phyloP scores from a whole-genome alignment of 2,329 filamentous ascomycete species.

The Colletotrichum tanaceti region DNA sequence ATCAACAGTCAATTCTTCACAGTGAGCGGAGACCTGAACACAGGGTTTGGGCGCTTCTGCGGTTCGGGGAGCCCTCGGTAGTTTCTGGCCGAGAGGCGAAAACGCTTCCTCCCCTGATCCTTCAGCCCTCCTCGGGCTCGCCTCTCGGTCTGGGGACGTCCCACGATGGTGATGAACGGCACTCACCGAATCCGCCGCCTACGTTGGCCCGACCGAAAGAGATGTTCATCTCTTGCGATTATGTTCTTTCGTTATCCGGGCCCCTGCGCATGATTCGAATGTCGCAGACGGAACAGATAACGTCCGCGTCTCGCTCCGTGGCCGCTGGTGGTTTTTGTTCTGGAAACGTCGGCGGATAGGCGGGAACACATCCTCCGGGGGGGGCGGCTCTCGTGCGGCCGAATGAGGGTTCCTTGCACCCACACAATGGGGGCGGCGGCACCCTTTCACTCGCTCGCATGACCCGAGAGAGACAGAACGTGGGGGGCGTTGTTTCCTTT shows the following conservation, averaged over 20 bases:
- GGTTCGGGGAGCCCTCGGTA: slow-evolving; percentile 34
- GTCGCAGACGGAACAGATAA: too few species aligned
- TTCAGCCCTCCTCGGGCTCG: slow-evolving; percentile 31
- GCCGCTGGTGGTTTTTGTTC: background rate
- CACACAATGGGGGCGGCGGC: too few species aligned
- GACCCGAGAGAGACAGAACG: slow-evolving; percentile 21
- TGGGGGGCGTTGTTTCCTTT: slow-evolving; percentile 33
- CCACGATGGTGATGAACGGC: background rate
- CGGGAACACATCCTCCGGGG: slow-evolving; percentile 33
- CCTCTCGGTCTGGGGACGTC: slow-evolving; percentile 27
- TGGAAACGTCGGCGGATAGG: slow-evolving; percentile 28
- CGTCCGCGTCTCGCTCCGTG: background rate
- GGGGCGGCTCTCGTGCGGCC: slow-evolving; percentile 18
- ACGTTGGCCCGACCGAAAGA: background rate
- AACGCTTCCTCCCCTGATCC: slow-evolving; percentile 3
- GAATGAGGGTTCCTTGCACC: background rate
- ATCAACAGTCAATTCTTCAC: background rate
- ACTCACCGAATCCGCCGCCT: slow-evolving; percentile 4
- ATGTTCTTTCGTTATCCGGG: background rate
- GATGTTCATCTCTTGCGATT: too few species aligned
- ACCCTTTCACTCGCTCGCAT: slow-evolving; percentile 5
- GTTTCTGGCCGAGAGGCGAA: slow-evolving; percentile 29
- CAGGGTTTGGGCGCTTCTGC: slow-evolving; percentile 19
- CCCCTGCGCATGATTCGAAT: background rate
- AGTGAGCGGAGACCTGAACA: background rate